These are phyloP conservation scores for Euphorbia celastroides DNA, from an alignment of 441 rosid species.

Conservation along the genomic window DNA sequence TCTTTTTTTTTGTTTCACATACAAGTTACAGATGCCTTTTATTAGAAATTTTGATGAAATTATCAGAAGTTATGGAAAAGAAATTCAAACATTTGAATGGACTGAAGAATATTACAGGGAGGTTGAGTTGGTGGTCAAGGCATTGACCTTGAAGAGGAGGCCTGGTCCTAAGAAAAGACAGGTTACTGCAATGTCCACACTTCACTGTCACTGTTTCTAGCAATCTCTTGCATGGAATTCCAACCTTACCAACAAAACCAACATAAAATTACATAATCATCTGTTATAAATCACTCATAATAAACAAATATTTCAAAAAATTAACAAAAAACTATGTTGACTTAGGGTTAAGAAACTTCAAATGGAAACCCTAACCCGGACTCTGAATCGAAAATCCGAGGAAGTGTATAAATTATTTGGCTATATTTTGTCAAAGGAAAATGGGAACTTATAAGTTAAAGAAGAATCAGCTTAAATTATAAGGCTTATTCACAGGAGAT, in stretches of 20 bases:
- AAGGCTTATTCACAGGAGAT: neutral
- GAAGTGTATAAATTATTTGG: no score
- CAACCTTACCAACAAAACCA: slow-evolving; percentile 43
- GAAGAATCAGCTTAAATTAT: neutral
- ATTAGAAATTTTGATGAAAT: slow-evolving; percentile 4
- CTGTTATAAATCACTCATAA: no score
- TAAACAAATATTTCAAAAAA: no score
- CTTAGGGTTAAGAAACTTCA: no score
- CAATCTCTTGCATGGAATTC: slow-evolving; percentile 86
- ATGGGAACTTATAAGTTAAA: neutral
- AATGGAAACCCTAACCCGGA: neutral
- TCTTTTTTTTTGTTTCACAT: slow-evolving; percentile 29
- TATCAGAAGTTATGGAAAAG: no score
- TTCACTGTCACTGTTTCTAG: slow-evolving; percentile 94
- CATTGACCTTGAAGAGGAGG: slow-evolving; percentile 68
- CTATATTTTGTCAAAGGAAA: no score
- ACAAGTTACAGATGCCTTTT: slow-evolving; percentile 5
- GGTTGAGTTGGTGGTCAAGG: slow-evolving; percentile 55
- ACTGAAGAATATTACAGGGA: slow-evolving; percentile 33
- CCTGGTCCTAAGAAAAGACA: slow-evolving; percentile 81
- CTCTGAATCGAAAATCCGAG: neutral
- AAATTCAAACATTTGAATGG: neutral
- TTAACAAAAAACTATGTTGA: no score
- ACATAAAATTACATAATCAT: neutral
- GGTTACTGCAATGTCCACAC: slow-evolving; percentile 95